Evolutionary conservation across 1,284 basidiomycete genomes (phyloP).

Genomic region (Acaromyces ingoldii): DNA sequence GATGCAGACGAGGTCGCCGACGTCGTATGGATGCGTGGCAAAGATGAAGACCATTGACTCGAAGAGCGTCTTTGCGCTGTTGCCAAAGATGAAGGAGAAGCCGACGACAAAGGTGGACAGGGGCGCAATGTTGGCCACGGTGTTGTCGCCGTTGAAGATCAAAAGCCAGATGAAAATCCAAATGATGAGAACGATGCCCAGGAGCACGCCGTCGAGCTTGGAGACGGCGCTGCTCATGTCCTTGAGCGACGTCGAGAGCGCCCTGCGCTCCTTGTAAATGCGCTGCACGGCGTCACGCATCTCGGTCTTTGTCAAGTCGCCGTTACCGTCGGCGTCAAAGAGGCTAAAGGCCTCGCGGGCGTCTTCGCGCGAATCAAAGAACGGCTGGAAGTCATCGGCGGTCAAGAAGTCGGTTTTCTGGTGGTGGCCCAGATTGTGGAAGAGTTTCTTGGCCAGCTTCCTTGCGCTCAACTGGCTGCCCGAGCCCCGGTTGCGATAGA

Average conservation of each 20-base stretch:
- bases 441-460: constrained; percentile 68
- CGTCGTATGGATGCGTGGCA: constrained; percentile 55
- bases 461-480: constrained; percentile 64
- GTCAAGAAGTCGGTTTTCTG: constrained; percentile 52
- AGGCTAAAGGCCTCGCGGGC: constrained; percentile 69
- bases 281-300: constrained; percentile 79
- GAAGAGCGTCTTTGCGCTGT: constrained; percentile 74
- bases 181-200: constrained; percentile 61
- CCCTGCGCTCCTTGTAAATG: constrained; percentile 73
- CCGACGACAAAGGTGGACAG: constrained; percentile 66
- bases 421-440: constrained; percentile 56
- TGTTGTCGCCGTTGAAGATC: constrained; percentile 69
- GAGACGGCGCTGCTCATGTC: constrained; percentile 44
- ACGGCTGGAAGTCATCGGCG: constrained; percentile 61
- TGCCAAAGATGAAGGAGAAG: constrained; percentile 60
- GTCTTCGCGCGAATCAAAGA: constrained; percentile 67
- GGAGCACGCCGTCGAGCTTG: constrained; percentile 54
- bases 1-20: constrained; percentile 50
- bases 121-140: constrained; percentile 71
- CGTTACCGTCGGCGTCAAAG: constrained; percentile 78
- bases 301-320: constrained; percentile 71
- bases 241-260: constrained; percentile 63
- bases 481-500: constrained; percentile 32
- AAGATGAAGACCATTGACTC: constrained; percentile 67
- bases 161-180: constrained; percentile 70